These are phyloP conservation scores for Chlorophyllum brunneum DNA, from an alignment of 768 basidiomycete species.

Conservation along the genomic window DNA sequence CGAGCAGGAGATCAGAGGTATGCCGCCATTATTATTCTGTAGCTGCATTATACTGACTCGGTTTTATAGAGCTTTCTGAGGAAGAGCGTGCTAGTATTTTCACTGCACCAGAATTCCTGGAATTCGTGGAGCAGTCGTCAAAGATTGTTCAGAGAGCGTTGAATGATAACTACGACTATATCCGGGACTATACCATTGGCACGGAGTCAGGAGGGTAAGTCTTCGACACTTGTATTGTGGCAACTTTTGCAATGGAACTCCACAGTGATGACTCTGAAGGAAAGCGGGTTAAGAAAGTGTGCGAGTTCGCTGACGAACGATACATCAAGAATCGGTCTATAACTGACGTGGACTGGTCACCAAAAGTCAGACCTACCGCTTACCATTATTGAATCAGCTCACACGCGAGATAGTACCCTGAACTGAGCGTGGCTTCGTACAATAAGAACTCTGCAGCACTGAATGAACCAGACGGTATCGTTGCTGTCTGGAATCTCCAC, in stretches of 20 bases:
- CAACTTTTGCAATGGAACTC: not conserved
- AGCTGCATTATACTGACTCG: not conserved
- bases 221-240: not conserved
- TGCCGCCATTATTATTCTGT: conserved; percentile 1
- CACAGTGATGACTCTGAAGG: conserved; percentile 87
- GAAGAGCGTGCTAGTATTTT: conserved; percentile 82
- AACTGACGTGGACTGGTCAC: conserved; percentile 97
- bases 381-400: not conserved
- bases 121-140: conserved; percentile 92
- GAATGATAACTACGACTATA: conserved; percentile 95
- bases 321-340: conserved; percentile 92
- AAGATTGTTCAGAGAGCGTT: conserved; percentile 94
- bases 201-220: conserved; percentile 79
- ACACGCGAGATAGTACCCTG: conserved; percentile 67
- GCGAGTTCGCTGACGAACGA: conserved; percentile 88
- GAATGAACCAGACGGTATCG: conserved; percentile 96
- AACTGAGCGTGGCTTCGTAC: conserved; percentile 92
- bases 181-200: conserved; percentile 92
- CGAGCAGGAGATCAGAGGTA: conserved; percentile 82
- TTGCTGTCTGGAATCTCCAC: conserved; percentile 97
- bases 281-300: conserved; percentile 86
- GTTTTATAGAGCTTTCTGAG: conserved; percentile 68
- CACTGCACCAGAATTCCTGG: conserved; percentile 85
- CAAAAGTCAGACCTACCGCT: conserved; percentile 56
- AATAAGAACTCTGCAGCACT: conserved; percentile 94